Evolutionary conservation across 164 flowering plant species (phyloP), one percentile per base, ranked within the genome.

Genomic region (Echeveria elegans): DNA sequence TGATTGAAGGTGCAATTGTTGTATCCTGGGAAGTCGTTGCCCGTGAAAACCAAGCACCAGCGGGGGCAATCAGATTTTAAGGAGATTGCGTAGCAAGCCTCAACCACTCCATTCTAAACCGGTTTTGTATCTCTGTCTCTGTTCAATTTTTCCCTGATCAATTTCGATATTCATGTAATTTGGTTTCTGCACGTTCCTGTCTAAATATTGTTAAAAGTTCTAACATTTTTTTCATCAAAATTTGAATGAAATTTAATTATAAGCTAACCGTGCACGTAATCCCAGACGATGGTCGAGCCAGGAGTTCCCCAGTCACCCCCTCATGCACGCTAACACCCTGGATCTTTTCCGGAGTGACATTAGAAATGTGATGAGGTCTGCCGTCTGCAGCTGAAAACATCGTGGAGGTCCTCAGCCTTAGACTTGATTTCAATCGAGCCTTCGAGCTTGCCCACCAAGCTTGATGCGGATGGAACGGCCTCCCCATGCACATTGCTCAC

Each of bases 231-330:
- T n/a, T n/a, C n/a, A n/a, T n/a, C n/a, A n/a, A n/a, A n/a, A 38
- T 2, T 8, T 43, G 47, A 43, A 0, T 14, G 16, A 0, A 4
- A 43, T 43, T 43, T 11, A 43, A 43, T 12, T 16, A 12, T 0
- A 43, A 43, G 15, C 40, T n/a, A 36, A 76, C 76, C 76, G 32
- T 48, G 68, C 19, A 64, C 40, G 50, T 71, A 77, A 18, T 56
- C 68, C 80, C 78, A 77, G 72, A 0, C 15, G 66, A 72, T 32
- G 65, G 43, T 63, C 1, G 65, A 63, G 23, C 65, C 65, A 32
- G 41, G 26, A 19, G 38, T 63, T 18, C 75, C 81, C 74, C 74
- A 75, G 0, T 75, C 81, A 29, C 65, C 65, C 65, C 65, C 28
- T 63, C 65, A 37, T 63, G 65, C 65, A 63, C 4, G 43, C 43